Conservation (phyloP, 208 protist genomes). For the Leishmania gerbilli region DNA sequence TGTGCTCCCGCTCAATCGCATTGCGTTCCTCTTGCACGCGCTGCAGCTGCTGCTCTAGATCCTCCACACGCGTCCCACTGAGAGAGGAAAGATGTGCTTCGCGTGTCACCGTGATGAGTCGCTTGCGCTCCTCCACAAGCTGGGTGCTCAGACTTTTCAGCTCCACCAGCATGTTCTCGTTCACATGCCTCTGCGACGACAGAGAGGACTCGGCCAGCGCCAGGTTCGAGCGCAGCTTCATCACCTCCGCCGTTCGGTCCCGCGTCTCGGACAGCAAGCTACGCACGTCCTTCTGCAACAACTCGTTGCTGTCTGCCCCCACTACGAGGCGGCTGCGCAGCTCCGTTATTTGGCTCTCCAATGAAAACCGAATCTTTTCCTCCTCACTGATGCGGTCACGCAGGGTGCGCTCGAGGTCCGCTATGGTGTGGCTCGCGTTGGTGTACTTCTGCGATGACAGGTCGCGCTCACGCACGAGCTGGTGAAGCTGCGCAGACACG, state of each 20-base stretch:
- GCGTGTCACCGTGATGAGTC: constrained; percentile 57
- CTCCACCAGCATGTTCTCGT: constrained; percentile 86
- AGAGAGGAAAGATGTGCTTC: constrained; percentile 54
- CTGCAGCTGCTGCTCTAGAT: constrained; percentile 58
- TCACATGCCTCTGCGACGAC: constrained; percentile 79
- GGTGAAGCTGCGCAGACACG: constrained; percentile 73
- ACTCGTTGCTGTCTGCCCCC: constrained; percentile 82
- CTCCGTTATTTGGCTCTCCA: constrained; percentile 78
- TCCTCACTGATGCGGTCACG: constrained; percentile 57
- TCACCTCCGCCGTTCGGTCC: constrained; percentile 61
- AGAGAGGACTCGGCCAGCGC: constrained; percentile 73
- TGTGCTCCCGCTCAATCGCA: constrained; percentile 70
- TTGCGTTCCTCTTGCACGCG: constrained; percentile 43
- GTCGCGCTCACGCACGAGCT: constrained; percentile 86
- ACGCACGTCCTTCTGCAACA: constrained; percentile 76
- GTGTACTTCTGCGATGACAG: constrained; percentile 65
- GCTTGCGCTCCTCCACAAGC: constrained; percentile 81
- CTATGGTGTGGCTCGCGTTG: constrained; percentile 50
- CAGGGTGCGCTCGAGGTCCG: constrained; percentile 65
- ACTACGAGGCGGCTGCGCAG: constrained; percentile 79
- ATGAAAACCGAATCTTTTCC: constrained; percentile 63
- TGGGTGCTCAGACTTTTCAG: constrained; percentile 75
- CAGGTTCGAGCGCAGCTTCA: constrained; percentile 72
- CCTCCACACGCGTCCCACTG: constrained; percentile 32
- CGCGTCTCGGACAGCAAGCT: constrained; percentile 62